A percentile compares a stretch with the other conserved stretches of the same genome.
These are phyloP conservation scores for Pseudozyma sp. DNA, from an alignment of 1,284 basidiomycete species.

Conservation along the genomic window DNA sequence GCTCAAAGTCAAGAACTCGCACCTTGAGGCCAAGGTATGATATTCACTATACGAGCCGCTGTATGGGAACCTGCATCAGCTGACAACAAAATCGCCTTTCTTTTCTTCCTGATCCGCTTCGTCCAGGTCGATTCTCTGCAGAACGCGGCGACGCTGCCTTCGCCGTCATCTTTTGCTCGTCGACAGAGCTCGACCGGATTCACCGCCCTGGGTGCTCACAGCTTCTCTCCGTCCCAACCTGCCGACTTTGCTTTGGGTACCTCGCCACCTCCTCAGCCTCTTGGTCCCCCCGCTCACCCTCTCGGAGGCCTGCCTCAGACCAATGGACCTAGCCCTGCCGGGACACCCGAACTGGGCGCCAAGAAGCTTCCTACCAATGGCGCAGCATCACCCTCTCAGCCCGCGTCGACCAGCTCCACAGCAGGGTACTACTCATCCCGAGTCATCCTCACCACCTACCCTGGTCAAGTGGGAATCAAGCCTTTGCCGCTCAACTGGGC, in stretches of 20 bases:
- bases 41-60: background rate
- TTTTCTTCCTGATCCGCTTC: background rate
- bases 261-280: slow-evolving; percentile 55
- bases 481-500: slow-evolving; percentile 87
- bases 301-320: slow-evolving; percentile 37
- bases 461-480: slow-evolving; percentile 72
- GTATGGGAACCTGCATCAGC: no score
- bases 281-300: slow-evolving; percentile 49
- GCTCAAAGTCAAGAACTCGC: slow-evolving; percentile 58
- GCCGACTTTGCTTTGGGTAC: slow-evolving; percentile 39
- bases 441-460: slow-evolving; percentile 63
- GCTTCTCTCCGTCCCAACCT: slow-evolving; percentile 38
- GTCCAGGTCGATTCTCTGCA: slow-evolving; percentile 49
- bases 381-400: slow-evolving; percentile 23
- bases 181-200: slow-evolving; percentile 49
- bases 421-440: slow-evolving; percentile 48
- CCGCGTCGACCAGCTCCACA: slow-evolving; percentile 31
- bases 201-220: slow-evolving; percentile 46
- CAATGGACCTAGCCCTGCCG: slow-evolving; percentile 52
- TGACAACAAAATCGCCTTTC: no score
- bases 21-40: slow-evolving; percentile 60
- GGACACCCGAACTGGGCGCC: slow-evolving; percentile 52
- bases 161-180: slow-evolving; percentile 46
- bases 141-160: slow-evolving; percentile 45
- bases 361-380: slow-evolving; percentile 25